These are phyloP conservation scores for Lophiotrema nucula DNA, from an alignment of 495 filamentous ascomycete genomes.

Conservation along the genomic window DNA sequence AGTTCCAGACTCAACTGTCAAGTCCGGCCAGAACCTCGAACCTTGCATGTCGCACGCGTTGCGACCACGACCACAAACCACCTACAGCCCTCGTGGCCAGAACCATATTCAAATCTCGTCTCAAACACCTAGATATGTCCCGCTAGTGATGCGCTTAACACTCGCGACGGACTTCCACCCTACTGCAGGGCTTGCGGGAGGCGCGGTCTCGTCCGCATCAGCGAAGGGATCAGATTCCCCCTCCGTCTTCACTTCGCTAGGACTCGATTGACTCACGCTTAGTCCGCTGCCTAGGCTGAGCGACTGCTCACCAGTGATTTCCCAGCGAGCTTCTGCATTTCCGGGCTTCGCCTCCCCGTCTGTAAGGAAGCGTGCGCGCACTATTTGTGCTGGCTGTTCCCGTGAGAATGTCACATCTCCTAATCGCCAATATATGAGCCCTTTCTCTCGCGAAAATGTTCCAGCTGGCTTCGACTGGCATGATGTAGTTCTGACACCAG, in stretches of 20 bases:
- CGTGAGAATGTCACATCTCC: constrained; percentile 72
- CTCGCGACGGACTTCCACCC: constrained; percentile 74
- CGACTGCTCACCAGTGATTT: constrained; percentile 57
- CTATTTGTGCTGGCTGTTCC: constrained; percentile 54
- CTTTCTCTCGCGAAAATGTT: constrained; percentile 80
- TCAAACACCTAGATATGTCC: constrained; percentile 42
- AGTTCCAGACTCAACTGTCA: neutral
- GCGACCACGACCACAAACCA: too few relatives aligned
- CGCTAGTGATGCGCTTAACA: constrained; percentile 70
- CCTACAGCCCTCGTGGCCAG: too few relatives aligned
- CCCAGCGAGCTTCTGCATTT: constrained; percentile 78
- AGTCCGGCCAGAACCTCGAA: neutral
- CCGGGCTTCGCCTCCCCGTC: constrained; percentile 73
- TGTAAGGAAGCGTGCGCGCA: constrained; percentile 79
- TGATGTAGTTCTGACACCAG: constrained; percentile 53
- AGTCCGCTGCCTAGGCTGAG: constrained; percentile 58
- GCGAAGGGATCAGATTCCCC: constrained; percentile 65
- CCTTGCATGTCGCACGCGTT: too few relatives aligned
- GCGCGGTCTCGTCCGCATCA: constrained; percentile 52
- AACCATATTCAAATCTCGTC: neutral
- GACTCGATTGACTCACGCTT: constrained; percentile 52
- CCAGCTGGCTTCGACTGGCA: constrained; percentile 75
- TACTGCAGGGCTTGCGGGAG: constrained; percentile 41
- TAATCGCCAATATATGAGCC: constrained; percentile 84
- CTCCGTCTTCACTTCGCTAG: constrained; percentile 45